Evolutionary conservation across 176 grass and related monocot species (phyloP).

Genomic region (Bolboschoenus planiculmis): DNA sequence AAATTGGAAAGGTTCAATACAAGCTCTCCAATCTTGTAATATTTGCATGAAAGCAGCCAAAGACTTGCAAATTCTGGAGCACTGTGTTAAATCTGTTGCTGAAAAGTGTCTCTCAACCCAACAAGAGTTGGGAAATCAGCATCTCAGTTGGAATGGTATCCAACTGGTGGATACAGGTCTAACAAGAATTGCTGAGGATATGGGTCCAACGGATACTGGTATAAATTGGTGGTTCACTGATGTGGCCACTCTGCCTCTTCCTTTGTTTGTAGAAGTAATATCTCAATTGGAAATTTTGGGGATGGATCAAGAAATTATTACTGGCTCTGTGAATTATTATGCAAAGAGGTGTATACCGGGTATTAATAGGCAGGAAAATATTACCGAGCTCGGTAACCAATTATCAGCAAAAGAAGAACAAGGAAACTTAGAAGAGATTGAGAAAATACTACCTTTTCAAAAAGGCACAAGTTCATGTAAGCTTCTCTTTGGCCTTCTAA

Average conservation of each 20-base stretch:
- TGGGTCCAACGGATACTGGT: slow-evolving; percentile 48
- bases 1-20: slow-evolving; percentile 79
- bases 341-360: slow-evolving; percentile 68
- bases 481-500: slow-evolving; percentile 69
- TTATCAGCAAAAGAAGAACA: slow-evolving; percentile 68
- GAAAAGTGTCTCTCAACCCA: slow-evolving; percentile 49
- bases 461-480: slow-evolving; percentile 58
- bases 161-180: slow-evolving; percentile 50
- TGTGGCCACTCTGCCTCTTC: slow-evolving; percentile 62
- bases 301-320: slow-evolving; percentile 53
- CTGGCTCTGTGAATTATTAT: slow-evolving; percentile 66
- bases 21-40: slow-evolving; percentile 71
- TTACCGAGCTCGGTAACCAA: slow-evolving; percentile 36
- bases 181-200: slow-evolving; percentile 52
- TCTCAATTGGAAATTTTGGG: slow-evolving; percentile 63
- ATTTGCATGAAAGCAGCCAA: slow-evolving; percentile 56
- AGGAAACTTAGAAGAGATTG: slow-evolving; percentile 78
- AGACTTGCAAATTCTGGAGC: slow-evolving; percentile 65
- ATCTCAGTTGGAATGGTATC: slow-evolving; percentile 85
- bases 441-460: slow-evolving; percentile 67
- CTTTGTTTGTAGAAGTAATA: slow-evolving; percentile 62
- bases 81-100: slow-evolving; percentile 61
- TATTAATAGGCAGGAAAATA: slow-evolving; percentile 67
- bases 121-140: slow-evolving; percentile 61
- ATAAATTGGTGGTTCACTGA: slow-evolving; percentile 89